Percentiles rank a stretch among this genome's conserved stretches.
Evolutionary conservation across 768 basidiomycete species (phyloP).

Genomic region (Russula vinacea): DNA sequence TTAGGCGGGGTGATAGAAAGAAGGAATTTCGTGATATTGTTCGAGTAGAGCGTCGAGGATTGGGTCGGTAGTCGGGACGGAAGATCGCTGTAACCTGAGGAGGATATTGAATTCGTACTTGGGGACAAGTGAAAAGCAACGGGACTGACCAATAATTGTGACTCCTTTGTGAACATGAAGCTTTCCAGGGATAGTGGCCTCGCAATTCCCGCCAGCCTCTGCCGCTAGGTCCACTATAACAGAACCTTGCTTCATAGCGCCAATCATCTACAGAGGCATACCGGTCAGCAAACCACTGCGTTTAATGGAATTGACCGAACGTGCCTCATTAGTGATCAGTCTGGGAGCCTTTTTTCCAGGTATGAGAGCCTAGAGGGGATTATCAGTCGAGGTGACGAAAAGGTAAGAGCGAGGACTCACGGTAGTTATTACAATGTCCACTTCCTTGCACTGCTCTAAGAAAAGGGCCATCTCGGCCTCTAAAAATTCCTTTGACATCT

Average conservation of each 20-base stretch:
- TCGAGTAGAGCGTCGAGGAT: constrained; percentile 85
- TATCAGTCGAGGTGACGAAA: not conserved
- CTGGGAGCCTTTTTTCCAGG: constrained; percentile 86
- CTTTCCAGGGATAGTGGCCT: constrained; percentile 75
- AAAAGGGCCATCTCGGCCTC: constrained; percentile 87
- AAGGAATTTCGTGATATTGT: constrained; percentile 88
- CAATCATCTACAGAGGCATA: constrained; percentile 53
- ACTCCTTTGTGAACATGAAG: constrained; percentile 67
- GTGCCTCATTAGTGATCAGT: constrained; percentile 67
- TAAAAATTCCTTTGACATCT: constrained; percentile 88
- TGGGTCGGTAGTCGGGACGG: constrained; percentile 88
- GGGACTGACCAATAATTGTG: constrained; percentile 65
- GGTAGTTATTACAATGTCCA: constrained; percentile 86
- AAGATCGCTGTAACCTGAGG: constrained; percentile 73
- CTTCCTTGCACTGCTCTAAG: constrained; percentile 83
- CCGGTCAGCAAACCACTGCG: not conserved
- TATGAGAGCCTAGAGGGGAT: constrained; percentile 58
- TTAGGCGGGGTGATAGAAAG: constrained; percentile 58
- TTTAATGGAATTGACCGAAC: constrained; percentile 6
- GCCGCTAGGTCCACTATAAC: constrained; percentile 85
- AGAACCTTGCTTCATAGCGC: constrained; percentile 90
- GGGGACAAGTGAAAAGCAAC: not conserved
- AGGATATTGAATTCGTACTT: not conserved
- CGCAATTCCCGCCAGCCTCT: constrained; percentile 89
- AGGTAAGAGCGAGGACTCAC: constrained; percentile 38